A percentile compares a stretch with the other conserved stretches of the same genome.
These are phyloP conservation scores for Xerocomellus amylosporus DNA, from an alignment of 768 basidiomycete genomes.

Conservation along the genomic window DNA sequence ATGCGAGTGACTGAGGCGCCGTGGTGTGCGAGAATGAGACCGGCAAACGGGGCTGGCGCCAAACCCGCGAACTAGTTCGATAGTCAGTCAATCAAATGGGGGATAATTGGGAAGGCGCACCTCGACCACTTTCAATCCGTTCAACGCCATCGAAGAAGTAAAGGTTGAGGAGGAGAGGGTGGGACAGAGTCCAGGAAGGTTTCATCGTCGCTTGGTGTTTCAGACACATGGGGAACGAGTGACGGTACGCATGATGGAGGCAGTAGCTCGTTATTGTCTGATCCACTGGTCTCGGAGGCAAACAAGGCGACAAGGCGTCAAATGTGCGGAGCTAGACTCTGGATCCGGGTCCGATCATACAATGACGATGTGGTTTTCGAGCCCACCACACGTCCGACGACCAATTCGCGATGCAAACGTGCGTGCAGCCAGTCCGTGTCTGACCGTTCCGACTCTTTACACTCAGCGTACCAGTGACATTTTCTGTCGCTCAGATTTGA, in stretches of 20 bases:
- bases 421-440: no score
- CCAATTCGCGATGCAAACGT: background rate
- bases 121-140: constrained; percentile 52
- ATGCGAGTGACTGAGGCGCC: constrained; percentile 76
- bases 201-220: constrained; percentile 8
- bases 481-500: background rate
- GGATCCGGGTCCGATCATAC: background rate
- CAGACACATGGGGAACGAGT: background rate
- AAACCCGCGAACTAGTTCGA: constrained; percentile 68
- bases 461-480: no score
- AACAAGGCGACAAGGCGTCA: background rate
- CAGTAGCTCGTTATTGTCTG: background rate
- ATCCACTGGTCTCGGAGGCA: background rate
- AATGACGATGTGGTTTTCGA: no score
- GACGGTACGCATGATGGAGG: background rate
- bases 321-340: background rate
- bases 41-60: constrained; percentile 79
- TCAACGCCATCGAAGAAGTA: constrained; percentile 40
- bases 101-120: constrained; percentile 18
- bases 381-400: no score
- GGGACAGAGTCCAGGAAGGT: background rate
- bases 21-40: constrained; percentile 73
- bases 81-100: background rate
- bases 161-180: background rate
- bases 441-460: no score